A percentile compares a stretch with the other conserved stretches of the same genome.
These are phyloP conservation scores for Venturia aucupariae DNA, from an alignment of 2,329 filamentous ascomycete genomes.

Conservation along the genomic window DNA sequence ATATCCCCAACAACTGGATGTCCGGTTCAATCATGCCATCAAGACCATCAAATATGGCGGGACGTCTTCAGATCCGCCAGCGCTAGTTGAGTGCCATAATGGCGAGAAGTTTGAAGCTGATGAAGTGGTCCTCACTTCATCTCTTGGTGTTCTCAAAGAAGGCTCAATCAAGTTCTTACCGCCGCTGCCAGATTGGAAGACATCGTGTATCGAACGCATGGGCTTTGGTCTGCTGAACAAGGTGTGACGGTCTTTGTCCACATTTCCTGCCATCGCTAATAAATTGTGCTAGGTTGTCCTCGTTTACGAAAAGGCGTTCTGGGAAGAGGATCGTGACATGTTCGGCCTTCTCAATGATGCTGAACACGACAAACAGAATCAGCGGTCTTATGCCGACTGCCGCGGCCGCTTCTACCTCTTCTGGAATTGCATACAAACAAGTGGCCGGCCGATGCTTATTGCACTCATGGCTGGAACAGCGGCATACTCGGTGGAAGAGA, in stretches of 20 bases:
- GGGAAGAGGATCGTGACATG: conserved; percentile 83
- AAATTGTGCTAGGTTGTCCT: conserved; percentile 53
- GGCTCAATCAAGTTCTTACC: conserved; percentile 77
- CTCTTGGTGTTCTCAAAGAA: conserved; percentile 86
- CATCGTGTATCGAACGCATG: conserved; percentile 67
- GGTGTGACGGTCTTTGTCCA: conserved; percentile 27
- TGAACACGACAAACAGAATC: conserved; percentile 56
- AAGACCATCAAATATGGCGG: conserved; percentile 15
- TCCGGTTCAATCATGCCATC: conserved; percentile 65
- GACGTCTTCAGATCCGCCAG: conserved; percentile 30
- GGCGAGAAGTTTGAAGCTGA: conserved; percentile 75
- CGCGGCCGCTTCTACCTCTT: conserved; percentile 95
- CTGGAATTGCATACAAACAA: conserved; percentile 90
- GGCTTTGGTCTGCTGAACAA: conserved; percentile 96
- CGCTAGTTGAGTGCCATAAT: conserved; percentile 65
- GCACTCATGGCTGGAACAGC: conserved; percentile 95
- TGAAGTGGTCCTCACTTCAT: conserved; percentile 80
- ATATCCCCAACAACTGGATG: conserved; percentile 65
- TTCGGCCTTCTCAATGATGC: conserved; percentile 83
- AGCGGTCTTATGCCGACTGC: conserved; percentile 67
- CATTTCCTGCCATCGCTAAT: neutral
- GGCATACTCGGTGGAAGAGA: conserved; percentile 75
- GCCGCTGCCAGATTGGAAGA: conserved; percentile 79
- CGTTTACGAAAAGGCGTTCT: conserved; percentile 82
- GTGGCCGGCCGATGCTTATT: conserved; percentile 74